Conservation (phyloP, 169 alveolate species). For the Miamiensis avidus region DNA sequence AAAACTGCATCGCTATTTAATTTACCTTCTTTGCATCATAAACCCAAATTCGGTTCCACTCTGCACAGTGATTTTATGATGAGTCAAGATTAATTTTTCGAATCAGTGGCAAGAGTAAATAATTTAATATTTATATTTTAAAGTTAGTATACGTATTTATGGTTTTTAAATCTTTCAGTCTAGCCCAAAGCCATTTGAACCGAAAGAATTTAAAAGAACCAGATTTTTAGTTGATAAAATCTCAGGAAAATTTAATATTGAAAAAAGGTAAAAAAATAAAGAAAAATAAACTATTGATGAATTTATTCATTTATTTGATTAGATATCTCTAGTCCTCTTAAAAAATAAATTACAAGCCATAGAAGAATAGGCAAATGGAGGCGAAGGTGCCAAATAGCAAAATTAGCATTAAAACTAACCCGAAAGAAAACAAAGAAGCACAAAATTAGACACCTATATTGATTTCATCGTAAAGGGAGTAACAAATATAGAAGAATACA, state of each 20-base stretch:
- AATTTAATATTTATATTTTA: too few relatives aligned
- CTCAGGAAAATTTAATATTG: neutral
- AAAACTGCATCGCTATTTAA: neutral
- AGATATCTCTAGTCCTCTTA: too few relatives aligned
- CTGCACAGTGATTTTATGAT: neutral
- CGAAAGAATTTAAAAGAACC: neutral
- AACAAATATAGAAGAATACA: constrained; percentile 37
- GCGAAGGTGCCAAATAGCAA: neutral
- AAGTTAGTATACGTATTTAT: too few relatives aligned
- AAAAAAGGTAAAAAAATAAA: neutral
- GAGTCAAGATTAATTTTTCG: neutral
- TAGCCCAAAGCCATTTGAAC: neutral
- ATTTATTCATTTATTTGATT: too few relatives aligned
- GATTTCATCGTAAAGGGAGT: constrained; percentile 29
- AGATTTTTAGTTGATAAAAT: neutral
- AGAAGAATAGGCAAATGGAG: neutral
- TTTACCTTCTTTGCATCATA: neutral
- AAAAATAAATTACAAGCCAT: too few relatives aligned
- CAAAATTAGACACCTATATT: constrained; percentile 43
- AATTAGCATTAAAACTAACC: too few relatives aligned
- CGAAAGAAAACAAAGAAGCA: neutral
- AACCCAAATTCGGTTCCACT: neutral
- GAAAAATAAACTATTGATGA: too few relatives aligned
- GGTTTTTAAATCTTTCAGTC: too few relatives aligned
- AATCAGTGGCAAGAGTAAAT: neutral